Base-by-base conservation (phyloP, 2,329 filamentous ascomycete genomes). In the Talaromyces sp. region DNA sequence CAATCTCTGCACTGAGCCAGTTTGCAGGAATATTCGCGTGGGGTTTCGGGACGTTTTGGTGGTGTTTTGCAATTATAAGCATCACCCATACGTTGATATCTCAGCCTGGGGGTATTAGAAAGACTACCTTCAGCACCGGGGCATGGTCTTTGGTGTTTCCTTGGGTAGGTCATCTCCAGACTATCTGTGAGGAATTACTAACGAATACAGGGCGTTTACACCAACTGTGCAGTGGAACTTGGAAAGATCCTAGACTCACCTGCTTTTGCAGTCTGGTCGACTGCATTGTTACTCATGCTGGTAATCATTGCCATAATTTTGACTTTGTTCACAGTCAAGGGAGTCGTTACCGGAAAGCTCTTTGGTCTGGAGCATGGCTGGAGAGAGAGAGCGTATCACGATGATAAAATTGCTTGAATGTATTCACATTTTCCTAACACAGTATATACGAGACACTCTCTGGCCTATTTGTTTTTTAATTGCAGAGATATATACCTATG, bases 1-100 rank as follows among this genome's bases (percentile, higher is more conserved):
- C 73, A 0, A 69, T 81, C 6, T 75, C 70, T 0, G 72, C 71
- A 22, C 66, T 70, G 4, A 81, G 79, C 43, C 72, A 77, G 40
- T 75, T 81, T 34, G 67, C 72, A 0, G 79, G 77, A 0, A 61
- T 82, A 34, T 53, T 80, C 17, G 69, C 72, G n/a, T 80, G 77
- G 74, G 80, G 79, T 0, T 75, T 77, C 54, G 77, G 73, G 0
- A 74, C 76, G 3, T 79, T 81, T 45, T 82, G 79, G 79, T 79
- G 78, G 75, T 66, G 70, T n/a, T 77, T 81, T 65, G 77, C 78
- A 1, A 68, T 78, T 7, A 65, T 76, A 43, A 75, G 76, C 60
- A 77, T 78, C 34, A 38, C 67, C 15, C 72, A 76, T 69, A 72
- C 71, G 6, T 45, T 73, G 5, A 45, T 70, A 1, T 64, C 58